phyloP scores from a whole-genome alignment of 179 eudicot species.

The Beta corolliflora region DNA sequence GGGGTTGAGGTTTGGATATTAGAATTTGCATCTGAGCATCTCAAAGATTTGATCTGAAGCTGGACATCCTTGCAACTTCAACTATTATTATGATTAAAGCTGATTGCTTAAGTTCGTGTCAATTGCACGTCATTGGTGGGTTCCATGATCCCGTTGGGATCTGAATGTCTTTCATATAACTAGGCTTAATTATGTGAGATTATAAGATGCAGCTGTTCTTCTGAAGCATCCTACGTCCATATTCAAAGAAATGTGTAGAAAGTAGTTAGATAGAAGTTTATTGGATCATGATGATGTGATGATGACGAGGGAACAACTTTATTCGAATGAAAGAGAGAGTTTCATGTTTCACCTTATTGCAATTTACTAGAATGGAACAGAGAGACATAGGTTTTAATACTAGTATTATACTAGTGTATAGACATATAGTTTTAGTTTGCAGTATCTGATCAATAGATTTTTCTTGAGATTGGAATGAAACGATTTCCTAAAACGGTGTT shows the following conservation, averaged over 20 bases:
- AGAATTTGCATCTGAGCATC: conserved; percentile 2
- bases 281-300: not conserved
- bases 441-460: too few species aligned
- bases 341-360: too few species aligned
- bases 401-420: too few species aligned
- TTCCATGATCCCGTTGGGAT: not conserved
- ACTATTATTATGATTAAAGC: not conserved
- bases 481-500: too few species aligned
- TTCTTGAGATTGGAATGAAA: too few species aligned
- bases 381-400: too few species aligned
- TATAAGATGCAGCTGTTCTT: not conserved
- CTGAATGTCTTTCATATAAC: conserved; percentile 1
- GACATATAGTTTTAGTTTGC: too few species aligned
- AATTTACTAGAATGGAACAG: too few species aligned
- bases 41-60: not conserved
- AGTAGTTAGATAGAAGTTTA: not conserved
- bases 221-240: not conserved
- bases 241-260: not conserved
- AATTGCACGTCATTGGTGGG: not conserved
- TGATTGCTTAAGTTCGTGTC: not conserved
- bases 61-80: not conserved
- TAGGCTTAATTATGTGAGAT: not conserved
- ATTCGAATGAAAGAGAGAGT: too few species aligned
- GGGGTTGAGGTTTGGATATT: not conserved
- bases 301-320: conserved; percentile 14